Evolutionary conservation across 192 early-diverging fungal species (phyloP), one percentile per base, ranked within the genome.

Genomic region (Backusella parvicylindrica): DNA sequence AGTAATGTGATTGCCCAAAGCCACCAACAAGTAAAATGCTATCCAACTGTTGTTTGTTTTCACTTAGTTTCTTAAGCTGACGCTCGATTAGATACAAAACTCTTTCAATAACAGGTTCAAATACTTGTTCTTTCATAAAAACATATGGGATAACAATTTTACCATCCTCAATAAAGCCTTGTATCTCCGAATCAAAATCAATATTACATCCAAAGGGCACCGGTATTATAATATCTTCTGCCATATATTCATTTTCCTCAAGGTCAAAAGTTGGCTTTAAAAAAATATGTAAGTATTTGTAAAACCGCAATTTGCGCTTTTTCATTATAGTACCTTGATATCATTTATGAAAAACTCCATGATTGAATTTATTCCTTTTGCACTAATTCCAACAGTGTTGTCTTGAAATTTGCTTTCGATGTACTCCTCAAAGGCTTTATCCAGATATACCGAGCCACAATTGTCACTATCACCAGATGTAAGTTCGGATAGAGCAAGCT

Each of bases 11-110:
- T 21, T 84, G 84, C 31, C 83, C 81, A 43, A 88, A 88, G 16
- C 85, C 86, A 70, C 86, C 86, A 6, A 85, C 86, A 67, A 87
- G 73, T 50, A 87, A 82, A 28, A 87, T 83, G 38, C 83, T 82
- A 21, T 81, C 76, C 31, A 82, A 75, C 18, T 78, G 73, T 2
- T 7, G 36, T 37, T 37, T 7, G 7, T 7, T 7, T 37, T 37
- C 36, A 36, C 76, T 75, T n/a, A 81, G 73, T 75, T 84, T 79
- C 18, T 47, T 67, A 43, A 86, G 67, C 68, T 86, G 85, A 18
- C 79, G 79, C 16, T 86, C 81, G 37, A 86, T 84, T 53, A 84
- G 64, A 13, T 73, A 75, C 37, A 86, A 41, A 0, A 86, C 83
- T 68, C 84, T 81, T 53, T 75, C 74, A 41, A 84, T 79, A 33